Conservation (phyloP, 1,284 basidiomycete species). For the Fomes fomentarius region DNA sequence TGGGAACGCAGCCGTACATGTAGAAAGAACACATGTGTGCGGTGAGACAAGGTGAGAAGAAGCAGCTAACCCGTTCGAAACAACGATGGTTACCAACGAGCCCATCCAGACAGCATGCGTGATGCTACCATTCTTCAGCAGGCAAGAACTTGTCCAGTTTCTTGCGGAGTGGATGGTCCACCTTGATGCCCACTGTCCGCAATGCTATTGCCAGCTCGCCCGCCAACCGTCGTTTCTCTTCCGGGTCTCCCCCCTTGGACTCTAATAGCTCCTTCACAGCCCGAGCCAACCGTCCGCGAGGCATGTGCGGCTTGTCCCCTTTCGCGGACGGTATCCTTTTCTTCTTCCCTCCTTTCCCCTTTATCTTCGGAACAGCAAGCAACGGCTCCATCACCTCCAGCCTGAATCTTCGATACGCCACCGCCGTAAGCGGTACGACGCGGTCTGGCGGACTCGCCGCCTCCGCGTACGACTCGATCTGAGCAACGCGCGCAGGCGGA, state of each 20-base stretch:
- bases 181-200: slow-evolving; percentile 55
- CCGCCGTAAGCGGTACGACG: slow-evolving; percentile 60
- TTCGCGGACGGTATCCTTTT: slow-evolving; percentile 33
- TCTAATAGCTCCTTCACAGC: slow-evolving; percentile 67
- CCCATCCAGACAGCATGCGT: no score
- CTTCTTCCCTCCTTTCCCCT: slow-evolving; percentile 50
- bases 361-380: slow-evolving; percentile 63
- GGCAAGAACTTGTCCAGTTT: slow-evolving; percentile 57
- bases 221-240: slow-evolving; percentile 50
- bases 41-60: no score
- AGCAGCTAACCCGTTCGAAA: no score
- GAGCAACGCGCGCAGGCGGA: slow-evolving; percentile 47
- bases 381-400: slow-evolving; percentile 71
- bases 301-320: slow-evolving; percentile 42
- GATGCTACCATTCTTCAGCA: slow-evolving; percentile 15
- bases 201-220: slow-evolving; percentile 54
- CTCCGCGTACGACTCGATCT: slow-evolving; percentile 71
- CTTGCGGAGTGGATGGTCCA: slow-evolving; percentile 66
- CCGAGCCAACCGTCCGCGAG: slow-evolving; percentile 68
- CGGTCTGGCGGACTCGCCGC: slow-evolving; percentile 69
- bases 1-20: no score
- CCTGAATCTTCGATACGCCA: slow-evolving; percentile 71
- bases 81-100: no score
- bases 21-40: no score
- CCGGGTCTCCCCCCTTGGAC: slow-evolving; percentile 47